These are phyloP conservation scores for Amyloporia xantha DNA, from an alignment of 768 basidiomycete genomes.

Conservation along the genomic window DNA sequence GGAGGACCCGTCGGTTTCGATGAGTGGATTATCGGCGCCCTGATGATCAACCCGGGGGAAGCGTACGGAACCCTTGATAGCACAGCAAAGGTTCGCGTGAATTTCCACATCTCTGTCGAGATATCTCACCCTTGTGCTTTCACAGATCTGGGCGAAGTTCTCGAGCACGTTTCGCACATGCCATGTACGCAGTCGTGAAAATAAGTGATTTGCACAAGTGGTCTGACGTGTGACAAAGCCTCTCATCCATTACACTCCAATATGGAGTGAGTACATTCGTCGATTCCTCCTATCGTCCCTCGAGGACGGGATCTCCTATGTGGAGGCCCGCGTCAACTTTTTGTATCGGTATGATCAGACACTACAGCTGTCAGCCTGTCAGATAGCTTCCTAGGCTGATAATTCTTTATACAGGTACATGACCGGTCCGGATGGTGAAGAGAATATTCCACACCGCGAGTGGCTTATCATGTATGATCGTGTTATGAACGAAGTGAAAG, in stretches of 20 bases:
- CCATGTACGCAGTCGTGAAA: slow-evolving; percentile 33
- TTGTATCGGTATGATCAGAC: slow-evolving; percentile 44
- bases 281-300: slow-evolving; percentile 57
- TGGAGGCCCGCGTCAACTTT: slow-evolving; percentile 67
- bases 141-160: slow-evolving; percentile 76
- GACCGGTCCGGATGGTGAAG: slow-evolving; percentile 47
- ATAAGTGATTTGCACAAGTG: not conserved
- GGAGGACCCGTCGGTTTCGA: slow-evolving; percentile 67
- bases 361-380: too few relatives aligned
- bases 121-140: too few relatives aligned
- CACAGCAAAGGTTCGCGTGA: slow-evolving; percentile 50
- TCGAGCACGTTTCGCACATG: slow-evolving; percentile 44
- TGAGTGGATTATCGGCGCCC: slow-evolving; percentile 48
- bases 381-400: too few relatives aligned
- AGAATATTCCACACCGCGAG: slow-evolving; percentile 51
- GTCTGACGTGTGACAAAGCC: slow-evolving; percentile 20
- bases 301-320: slow-evolving; percentile 66
- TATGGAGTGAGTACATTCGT: slow-evolving; percentile 54
- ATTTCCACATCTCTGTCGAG: not conserved
- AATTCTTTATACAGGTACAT: slow-evolving; percentile 43
- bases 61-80: slow-evolving; percentile 73
- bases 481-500: slow-evolving; percentile 47
- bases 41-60: slow-evolving; percentile 65
- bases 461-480: slow-evolving; percentile 50
- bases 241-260: slow-evolving; percentile 43